Evolutionary conservation across 306 rosid species (phyloP).

Genomic region (Chamaecrista fasciculata): DNA sequence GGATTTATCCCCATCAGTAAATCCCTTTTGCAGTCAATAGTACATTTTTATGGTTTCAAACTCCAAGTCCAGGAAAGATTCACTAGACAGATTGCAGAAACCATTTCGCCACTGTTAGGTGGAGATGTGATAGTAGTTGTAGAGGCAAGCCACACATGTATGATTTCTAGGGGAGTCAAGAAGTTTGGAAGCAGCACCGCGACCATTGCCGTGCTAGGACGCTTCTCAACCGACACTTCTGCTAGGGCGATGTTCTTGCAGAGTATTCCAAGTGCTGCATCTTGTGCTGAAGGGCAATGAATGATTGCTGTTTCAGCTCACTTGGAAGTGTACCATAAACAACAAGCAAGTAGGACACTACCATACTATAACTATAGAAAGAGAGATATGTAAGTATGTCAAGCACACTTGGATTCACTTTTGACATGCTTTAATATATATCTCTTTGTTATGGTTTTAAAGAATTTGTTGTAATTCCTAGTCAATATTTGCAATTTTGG

Average conservation of each 20-base stretch:
- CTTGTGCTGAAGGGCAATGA: conserved; percentile 35
- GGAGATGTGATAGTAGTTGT: conserved; percentile 85
- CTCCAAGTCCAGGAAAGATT: conserved; percentile 98
- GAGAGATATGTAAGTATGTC: neutral
- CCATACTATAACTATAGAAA: too few relatives aligned
- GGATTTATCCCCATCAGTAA: conserved; percentile 56
- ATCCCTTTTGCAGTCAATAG: conserved; percentile 68
- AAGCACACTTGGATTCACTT: neutral
- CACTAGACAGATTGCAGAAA: conserved; percentile 94
- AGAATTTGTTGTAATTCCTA: neutral
- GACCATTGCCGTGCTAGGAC: conserved; percentile 78
- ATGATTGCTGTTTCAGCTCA: conserved; percentile 30
- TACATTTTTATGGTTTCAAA: conserved; percentile 86
- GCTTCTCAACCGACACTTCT: conserved; percentile 54
- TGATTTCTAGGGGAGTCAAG: conserved; percentile 93
- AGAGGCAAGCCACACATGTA: conserved; percentile 95
- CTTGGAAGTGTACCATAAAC: too few relatives aligned
- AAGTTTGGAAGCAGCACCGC: conserved; percentile 91
- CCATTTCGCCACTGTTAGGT: conserved; percentile 63
- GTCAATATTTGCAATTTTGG: neutral
- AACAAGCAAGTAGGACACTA: too few relatives aligned
- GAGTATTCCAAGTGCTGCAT: conserved; percentile 55
- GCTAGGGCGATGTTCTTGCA: conserved; percentile 71
- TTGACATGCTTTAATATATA: neutral
- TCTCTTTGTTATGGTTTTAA: neutral